Base-by-base conservation (phyloP, 2,329 filamentous ascomycete species). In the Ascochyta viciae-villosae region DNA sequence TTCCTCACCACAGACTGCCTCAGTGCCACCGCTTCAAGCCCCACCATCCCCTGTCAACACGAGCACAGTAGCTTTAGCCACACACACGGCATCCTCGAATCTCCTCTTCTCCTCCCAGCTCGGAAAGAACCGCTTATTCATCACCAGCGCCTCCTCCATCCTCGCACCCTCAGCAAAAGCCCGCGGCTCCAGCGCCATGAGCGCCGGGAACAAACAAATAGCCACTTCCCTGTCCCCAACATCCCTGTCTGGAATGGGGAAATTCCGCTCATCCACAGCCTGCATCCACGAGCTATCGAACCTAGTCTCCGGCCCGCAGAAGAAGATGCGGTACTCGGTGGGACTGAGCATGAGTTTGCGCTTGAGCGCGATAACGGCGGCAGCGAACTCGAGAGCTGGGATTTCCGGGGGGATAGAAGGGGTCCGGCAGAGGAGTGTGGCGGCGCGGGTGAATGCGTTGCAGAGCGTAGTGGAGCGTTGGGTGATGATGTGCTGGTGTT, bases 281-380 rank as follows among this genome's bases (percentile, higher is more conserved):
- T 5, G 5, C 62, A 64, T 64, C 45, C 60, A 61, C 3, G 37
- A 22, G 3, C 34, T 15, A 22, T 62, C 49, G 35, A 54, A 64
- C 9, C 5, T 15, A 5, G 29, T 41, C 4, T 42, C 57, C 2
- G 54, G 57, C 10, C 9, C 19, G 19, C 37, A 53, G 47, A 48
- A 57, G 24, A 51, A 42, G 24, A 64, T 49, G 4, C 53, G 50
- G 35, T 59, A 62, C 2, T 58, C 52, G 19, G 29, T 27, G 13
- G 54, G 41, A 37, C 49, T 54, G 12, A 57, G 38, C 48, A 58
- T 35, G 3, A 62, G 47, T 2, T 9, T 35, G n/a, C 46, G 38
- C 27, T 57, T 62, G 10, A 64, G 44, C 13, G 48, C 10, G 5
- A 60, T 35, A 4, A 50, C 48, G n/a, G n/a, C 12, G 4, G 15